These are phyloP conservation scores for Penicillium turbatum DNA, from an alignment of 495 filamentous ascomycete species.

Conservation along the genomic window DNA sequence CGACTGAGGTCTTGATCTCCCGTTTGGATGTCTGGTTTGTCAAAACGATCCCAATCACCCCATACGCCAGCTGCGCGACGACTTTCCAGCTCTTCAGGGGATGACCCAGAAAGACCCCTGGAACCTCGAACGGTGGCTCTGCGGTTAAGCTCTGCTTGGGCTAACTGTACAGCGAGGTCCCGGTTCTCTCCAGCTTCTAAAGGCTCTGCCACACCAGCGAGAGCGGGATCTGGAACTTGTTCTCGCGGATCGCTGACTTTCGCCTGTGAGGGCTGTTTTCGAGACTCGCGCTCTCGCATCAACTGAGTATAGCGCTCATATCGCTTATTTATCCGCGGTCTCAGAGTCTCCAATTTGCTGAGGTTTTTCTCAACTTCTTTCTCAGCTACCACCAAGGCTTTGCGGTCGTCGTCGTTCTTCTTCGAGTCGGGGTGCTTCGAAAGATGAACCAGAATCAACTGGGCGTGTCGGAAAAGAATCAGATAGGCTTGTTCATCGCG, in stretches of 20 bases:
- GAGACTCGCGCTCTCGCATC: conserved; percentile 44
- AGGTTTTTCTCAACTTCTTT: conserved; percentile 53
- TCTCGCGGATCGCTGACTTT: conserved; percentile 15
- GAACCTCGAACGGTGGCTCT: conserved; percentile 57
- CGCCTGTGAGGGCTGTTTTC: conserved; percentile 22
- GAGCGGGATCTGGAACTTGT: conserved; percentile 32
- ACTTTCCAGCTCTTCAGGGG: conserved; percentile 50
- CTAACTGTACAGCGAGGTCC: conserved; percentile 73
- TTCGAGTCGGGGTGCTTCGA: conserved; percentile 53
- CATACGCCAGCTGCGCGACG: conserved; percentile 60
- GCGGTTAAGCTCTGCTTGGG: conserved; percentile 67
- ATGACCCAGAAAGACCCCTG: conserved; percentile 50
- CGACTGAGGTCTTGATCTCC: conserved; percentile 40
- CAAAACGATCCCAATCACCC: conserved; percentile 53
- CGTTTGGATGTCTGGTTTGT: conserved; percentile 27
- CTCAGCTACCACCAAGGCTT: conserved; percentile 44
- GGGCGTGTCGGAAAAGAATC: conserved; percentile 75
- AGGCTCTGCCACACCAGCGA: conserved; percentile 42
- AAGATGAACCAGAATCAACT: conserved; percentile 60
- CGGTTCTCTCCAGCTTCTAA: conserved; percentile 68
- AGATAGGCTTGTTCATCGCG: conserved; percentile 85
- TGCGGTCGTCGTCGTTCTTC: conserved; percentile 45
- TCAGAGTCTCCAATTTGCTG: conserved; percentile 57
- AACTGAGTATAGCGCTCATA: conserved; percentile 57
- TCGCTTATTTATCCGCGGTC: conserved; percentile 62